Conservation (phyloP, 768 basidiomycete species). For the Cystofilobasidium macerans region DNA sequence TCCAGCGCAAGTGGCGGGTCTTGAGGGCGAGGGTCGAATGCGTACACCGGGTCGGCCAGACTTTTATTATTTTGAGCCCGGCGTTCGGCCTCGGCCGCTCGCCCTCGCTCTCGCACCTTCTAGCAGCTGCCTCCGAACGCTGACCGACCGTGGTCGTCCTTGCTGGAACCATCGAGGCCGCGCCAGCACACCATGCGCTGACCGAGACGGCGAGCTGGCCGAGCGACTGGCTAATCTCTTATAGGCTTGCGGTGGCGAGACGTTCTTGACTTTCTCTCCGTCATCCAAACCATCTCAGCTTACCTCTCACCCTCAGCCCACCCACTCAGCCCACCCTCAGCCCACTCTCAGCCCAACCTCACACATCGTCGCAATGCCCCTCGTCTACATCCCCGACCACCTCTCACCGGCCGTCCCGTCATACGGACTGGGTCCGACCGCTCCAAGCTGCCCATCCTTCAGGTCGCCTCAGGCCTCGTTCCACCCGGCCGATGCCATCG, state of each 20-base stretch:
- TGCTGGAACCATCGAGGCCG: too few relatives aligned
- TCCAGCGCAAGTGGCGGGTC: too few relatives aligned
- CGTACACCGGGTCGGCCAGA: too few relatives aligned
- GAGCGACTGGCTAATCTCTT: neutral
- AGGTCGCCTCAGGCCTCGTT: neutral
- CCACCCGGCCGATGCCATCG: neutral
- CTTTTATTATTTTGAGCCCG: too few relatives aligned
- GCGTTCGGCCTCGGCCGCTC: too few relatives aligned
- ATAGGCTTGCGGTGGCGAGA: neutral
- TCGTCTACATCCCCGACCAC: conserved; percentile 16
- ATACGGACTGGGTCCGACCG: neutral
- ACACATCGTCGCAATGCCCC: neutral
- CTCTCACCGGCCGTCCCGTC: neutral
- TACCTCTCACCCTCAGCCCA: neutral
- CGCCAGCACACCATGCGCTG: too few relatives aligned
- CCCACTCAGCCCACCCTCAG: neutral
- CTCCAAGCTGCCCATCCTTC: neutral
- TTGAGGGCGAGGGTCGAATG: too few relatives aligned
- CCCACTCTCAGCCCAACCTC: neutral
- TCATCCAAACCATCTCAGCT: too few relatives aligned
- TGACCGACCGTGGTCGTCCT: too few relatives aligned
- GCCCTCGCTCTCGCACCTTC: too few relatives aligned
- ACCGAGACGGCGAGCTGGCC: too few relatives aligned
- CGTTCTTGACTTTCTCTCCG: neutral
- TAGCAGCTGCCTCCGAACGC: too few relatives aligned